Conservation (phyloP, 306 rosid species). For the Arachis hypogaea region DNA sequence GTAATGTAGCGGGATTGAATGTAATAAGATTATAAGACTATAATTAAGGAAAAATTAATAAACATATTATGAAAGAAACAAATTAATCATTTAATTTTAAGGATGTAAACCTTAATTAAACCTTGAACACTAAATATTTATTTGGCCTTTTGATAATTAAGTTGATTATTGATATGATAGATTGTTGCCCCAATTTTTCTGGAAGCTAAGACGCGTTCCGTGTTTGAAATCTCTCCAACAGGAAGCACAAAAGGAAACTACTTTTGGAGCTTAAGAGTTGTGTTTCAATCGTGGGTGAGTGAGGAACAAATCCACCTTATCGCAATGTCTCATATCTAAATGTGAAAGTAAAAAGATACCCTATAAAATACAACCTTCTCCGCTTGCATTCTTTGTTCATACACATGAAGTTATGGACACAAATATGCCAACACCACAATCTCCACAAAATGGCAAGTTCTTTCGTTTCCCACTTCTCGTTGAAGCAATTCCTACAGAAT, state of each 20-base stretch:
- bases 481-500: background rate
- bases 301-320: background rate
- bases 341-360: conserved; percentile 1
- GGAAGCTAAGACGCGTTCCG: conserved; percentile 25
- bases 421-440: conserved; percentile 28
- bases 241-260: background rate
- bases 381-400: background rate
- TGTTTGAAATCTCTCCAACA: conserved; percentile 37
- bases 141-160: background rate
- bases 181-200: conserved; percentile 14
- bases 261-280: background rate
- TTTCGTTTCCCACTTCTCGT: conserved; percentile 22
- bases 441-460: background rate
- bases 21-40: no score
- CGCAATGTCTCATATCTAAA: background rate
- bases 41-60: no score
- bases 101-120: no score
- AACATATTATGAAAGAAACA: no score
- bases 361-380: background rate
- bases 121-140: no score
- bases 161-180: background rate
- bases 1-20: no score
- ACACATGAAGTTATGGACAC: conserved; percentile 3
- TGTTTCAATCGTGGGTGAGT: background rate
- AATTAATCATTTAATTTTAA: background rate